Evolutionary conservation across 2,329 filamentous ascomycete species (phyloP).

Genomic region (Penicillium frequentans): DNA sequence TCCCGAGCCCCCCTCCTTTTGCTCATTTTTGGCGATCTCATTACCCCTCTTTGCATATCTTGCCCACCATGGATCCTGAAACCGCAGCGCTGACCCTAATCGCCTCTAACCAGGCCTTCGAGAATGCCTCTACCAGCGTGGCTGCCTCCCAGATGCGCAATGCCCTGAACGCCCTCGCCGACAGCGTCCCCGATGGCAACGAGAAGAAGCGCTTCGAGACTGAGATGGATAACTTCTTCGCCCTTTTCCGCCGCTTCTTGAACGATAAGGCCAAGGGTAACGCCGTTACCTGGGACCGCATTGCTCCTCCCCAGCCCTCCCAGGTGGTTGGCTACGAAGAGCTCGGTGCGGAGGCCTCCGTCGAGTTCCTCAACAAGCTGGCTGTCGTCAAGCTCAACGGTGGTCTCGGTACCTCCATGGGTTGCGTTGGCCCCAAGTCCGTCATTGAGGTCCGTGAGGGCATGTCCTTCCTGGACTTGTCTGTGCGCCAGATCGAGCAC

Average conservation of each 20-base stretch:
- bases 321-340: constrained; percentile 96
- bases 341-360: constrained; percentile 83
- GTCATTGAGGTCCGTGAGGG: constrained; percentile 99
- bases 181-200: constrained; percentile 78
- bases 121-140: constrained; percentile 98
- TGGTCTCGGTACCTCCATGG: constrained; percentile 99
- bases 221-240: constrained; percentile 99
- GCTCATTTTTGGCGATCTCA: background rate
- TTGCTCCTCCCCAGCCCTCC: constrained; percentile 85
- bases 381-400: constrained; percentile 99
- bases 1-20: background rate
- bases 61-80: constrained; percentile 2
- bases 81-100: constrained; percentile 6
- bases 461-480: constrained; percentile 99
- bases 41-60: background rate
- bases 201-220: constrained; percentile 87
- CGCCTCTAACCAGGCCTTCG: constrained; percentile 71
- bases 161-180: constrained; percentile 85
- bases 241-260: constrained; percentile 94
- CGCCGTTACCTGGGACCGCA: constrained; percentile 92
- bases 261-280: constrained; percentile 99
- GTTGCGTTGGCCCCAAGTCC: constrained; percentile 97
- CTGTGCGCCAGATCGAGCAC: constrained; percentile 97
- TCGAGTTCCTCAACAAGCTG: constrained; percentile 94
- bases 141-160: constrained; percentile 99